Evolutionary conservation across 78 protist species (phyloP), one percentile per base, ranked within the genome.

Genomic region (Neovahlkampfia damariscottae): DNA sequence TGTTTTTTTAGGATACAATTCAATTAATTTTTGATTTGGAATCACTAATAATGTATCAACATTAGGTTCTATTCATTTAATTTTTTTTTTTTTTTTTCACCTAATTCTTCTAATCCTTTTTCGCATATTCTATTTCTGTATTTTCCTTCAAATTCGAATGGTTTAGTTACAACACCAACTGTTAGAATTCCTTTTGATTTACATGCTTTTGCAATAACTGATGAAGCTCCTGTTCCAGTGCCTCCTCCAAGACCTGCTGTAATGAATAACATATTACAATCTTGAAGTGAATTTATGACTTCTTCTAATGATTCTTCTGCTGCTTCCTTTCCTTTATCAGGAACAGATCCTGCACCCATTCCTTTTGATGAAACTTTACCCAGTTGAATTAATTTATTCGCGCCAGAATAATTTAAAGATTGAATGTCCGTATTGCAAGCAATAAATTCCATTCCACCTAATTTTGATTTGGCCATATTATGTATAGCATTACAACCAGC

Each of bases 241-340:
- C 92, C 94, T 27, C 94, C 94, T 36, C 94, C 94, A 85, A 90
- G 78, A 40, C 94, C 94, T 3, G 92, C 94, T 19, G 88, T 81
- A 68, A 90, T 78, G 78, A 90, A 90, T 19, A 90, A 73, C 88
- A 90, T 78, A 50, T 90, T 83, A 4, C 88, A 50, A 50, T 80
- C 89, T 30, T 69, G 83, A 7, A 90, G 71, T 29, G 66, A 67
- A 3, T 38, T 34, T 69, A 41, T 8, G 34, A 90, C 41, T 70
- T 79, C 85, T 28, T 67, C 85, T n/a, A 67, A 29, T 6, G 84
- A 67, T 40, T 89, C 93, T 19, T 83, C 82, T 3, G 90, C 88
- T 27, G 94, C 82, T 28, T 36, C 77, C 9, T n/a, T 27, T 2
- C 94, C 94, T 31, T 79, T 40, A 10, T 86, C 80, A 29, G 91